Percentiles rank a stretch among this genome's conserved stretches.
Evolutionary conservation across 116 monocot genomes (phyloP).

Genomic region (Thalassia testudinum): DNA sequence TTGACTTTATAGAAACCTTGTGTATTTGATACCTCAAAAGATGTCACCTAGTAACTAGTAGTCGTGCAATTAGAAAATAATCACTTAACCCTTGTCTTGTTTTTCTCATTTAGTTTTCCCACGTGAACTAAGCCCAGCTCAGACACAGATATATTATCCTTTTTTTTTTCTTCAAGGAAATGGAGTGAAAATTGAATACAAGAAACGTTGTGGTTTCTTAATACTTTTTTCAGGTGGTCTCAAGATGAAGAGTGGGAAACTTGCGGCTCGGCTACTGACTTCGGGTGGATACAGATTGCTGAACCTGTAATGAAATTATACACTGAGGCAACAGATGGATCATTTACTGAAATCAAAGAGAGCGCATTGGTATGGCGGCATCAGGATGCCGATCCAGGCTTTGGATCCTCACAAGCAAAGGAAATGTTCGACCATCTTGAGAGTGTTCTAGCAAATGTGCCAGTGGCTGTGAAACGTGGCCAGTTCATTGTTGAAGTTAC

Average conservation of each 20-base stretch:
- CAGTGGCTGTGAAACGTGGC: slow-evolving; percentile 47
- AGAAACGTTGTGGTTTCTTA: too few relatives aligned
- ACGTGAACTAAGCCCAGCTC: too few relatives aligned
- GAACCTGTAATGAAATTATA: slow-evolving; percentile 60
- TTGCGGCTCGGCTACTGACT: slow-evolving; percentile 20
- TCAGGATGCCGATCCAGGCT: slow-evolving; percentile 51
- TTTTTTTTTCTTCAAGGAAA: too few relatives aligned
- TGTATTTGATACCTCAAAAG: too few relatives aligned
- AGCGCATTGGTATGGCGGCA: slow-evolving; percentile 66
- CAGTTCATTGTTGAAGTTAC: slow-evolving; percentile 65
- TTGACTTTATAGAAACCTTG: too few relatives aligned
- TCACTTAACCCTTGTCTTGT: too few relatives aligned
- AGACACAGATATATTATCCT: too few relatives aligned
- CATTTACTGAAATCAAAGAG: slow-evolving; percentile 39
- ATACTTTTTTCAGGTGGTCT: slow-evolving; percentile 20
- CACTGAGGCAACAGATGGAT: slow-evolving; percentile 57
- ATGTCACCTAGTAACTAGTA: too few relatives aligned
- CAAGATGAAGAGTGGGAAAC: slow-evolving; percentile 40
- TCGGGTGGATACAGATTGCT: slow-evolving; percentile 50
- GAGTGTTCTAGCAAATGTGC: slow-evolving; percentile 54
- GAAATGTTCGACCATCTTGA: slow-evolving; percentile 55
- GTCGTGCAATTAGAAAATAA: too few relatives aligned
- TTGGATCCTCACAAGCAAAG: slow-evolving; percentile 53
- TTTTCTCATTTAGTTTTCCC: too few relatives aligned
- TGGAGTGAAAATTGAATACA: too few relatives aligned